These are phyloP conservation scores for Leishmania arabica DNA, from an alignment of 208 protist genomes.

Conservation along the genomic window DNA sequence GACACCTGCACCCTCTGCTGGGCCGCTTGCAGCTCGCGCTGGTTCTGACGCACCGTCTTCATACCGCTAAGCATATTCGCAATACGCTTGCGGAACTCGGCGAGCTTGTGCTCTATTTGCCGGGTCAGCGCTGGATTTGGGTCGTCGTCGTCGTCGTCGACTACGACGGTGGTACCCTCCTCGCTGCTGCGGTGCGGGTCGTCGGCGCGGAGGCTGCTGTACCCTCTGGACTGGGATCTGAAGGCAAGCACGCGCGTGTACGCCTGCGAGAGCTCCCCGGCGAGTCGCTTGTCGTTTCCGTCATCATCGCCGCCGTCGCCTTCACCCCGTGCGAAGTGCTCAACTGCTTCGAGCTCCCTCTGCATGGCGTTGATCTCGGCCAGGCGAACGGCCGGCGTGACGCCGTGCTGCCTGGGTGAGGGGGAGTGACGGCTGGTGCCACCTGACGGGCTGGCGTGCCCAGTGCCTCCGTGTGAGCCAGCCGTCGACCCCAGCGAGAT, in stretches of 20 bases:
- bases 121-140: slow-evolving; percentile 7
- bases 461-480: not conserved
- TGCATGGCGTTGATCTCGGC: slow-evolving; percentile 22
- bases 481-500: slow-evolving; percentile 8
- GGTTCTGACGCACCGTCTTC: slow-evolving; percentile 18
- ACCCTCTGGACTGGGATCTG: not conserved
- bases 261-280: slow-evolving; percentile 20
- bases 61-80: slow-evolving; percentile 12
- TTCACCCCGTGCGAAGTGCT: slow-evolving; percentile 8
- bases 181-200: not conserved
- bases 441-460: not conserved
- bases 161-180: not conserved
- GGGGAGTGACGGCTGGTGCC: not conserved
- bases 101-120: slow-evolving; percentile 25
- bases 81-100: slow-evolving; percentile 15
- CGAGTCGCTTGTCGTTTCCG: slow-evolving; percentile 20
- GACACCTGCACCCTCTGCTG: slow-evolving; percentile 23
- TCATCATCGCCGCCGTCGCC: slow-evolving; percentile 4
- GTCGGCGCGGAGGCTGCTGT: not conserved
- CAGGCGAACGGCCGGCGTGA: not conserved
- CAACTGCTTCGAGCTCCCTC: slow-evolving; percentile 11
- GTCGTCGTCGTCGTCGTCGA: not conserved
- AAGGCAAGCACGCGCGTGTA: slow-evolving; percentile 17
- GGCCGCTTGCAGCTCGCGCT: slow-evolving; percentile 27
- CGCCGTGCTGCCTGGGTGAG: not conserved